A percentile compares a stretch with the other conserved stretches of the same genome.
phyloP scores from a whole-genome alignment of 768 basidiomycete species.

The Pleurotus pulmonarius region DNA sequence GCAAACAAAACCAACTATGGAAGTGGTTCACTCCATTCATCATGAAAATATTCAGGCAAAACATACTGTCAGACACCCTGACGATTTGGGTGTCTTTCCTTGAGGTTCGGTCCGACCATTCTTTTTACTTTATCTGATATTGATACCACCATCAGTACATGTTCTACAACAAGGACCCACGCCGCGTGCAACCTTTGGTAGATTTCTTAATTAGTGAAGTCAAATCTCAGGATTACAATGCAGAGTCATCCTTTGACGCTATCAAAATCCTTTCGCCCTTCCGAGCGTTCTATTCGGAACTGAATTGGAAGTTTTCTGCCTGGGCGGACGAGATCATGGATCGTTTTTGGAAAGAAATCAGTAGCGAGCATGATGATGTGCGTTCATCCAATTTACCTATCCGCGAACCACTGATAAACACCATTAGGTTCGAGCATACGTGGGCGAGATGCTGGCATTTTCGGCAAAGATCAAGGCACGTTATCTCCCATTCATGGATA shows the following conservation, averaged over 20 bases:
- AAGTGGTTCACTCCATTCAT: constrained; percentile 74
- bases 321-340: constrained; percentile 71
- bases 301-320: constrained; percentile 76
- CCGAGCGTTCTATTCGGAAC: constrained; percentile 66
- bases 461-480: constrained; percentile 69
- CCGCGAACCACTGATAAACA: constrained; percentile 4
- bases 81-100: constrained; percentile 77
- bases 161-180: constrained; percentile 78
- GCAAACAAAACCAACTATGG: constrained; percentile 71
- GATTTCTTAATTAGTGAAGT: constrained; percentile 69
- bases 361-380: constrained; percentile 79
- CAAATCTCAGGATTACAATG: constrained; percentile 67
- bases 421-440: constrained; percentile 63
- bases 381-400: constrained; percentile 13
- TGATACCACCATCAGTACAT: constrained; percentile 47
- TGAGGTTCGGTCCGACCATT: constrained; percentile 41
- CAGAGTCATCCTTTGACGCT: constrained; percentile 80
- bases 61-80: constrained; percentile 80
- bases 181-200: constrained; percentile 75
- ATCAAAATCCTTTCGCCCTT: constrained; percentile 67
- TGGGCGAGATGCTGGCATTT: constrained; percentile 71
- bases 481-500: background rate
- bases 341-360: constrained; percentile 67
- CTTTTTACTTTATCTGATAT: constrained; percentile 4
- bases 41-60: constrained; percentile 59